These are phyloP conservation scores for Daldinia eschscholtzii DNA, from an alignment of 2,329 filamentous ascomycete species.

Conservation along the genomic window DNA sequence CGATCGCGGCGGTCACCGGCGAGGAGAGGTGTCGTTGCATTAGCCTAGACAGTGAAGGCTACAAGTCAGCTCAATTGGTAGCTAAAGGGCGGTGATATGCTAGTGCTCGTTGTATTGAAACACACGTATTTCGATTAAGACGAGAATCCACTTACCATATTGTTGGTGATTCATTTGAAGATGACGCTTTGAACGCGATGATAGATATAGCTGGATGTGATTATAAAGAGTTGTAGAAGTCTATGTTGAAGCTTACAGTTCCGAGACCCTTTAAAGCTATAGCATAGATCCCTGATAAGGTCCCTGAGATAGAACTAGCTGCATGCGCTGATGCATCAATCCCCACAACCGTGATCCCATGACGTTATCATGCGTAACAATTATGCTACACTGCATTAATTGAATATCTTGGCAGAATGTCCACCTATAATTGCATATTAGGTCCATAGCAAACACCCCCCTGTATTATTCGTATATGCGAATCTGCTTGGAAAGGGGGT, in stretches of 20 bases:
- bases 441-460: background rate
- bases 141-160: background rate
- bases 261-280: background rate
- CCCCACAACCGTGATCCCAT: slow-evolving; percentile 30
- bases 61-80: slow-evolving; percentile 20
- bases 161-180: background rate
- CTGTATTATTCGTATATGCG: background rate
- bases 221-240: background rate
- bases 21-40: slow-evolving; percentile 51
- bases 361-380: slow-evolving; percentile 37
- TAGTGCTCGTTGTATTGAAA: slow-evolving; percentile 4
- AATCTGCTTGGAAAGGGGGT: background rate
- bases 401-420: background rate
- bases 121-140: background rate
- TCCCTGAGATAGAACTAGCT: slow-evolving; percentile 26
- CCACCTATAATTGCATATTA: background rate
- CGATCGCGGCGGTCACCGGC: slow-evolving; percentile 46
- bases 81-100: slow-evolving; percentile 10
- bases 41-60: slow-evolving; percentile 41
- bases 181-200: background rate
- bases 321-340: slow-evolving; percentile 23
- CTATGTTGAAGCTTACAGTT: background rate
- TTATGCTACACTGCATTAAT: slow-evolving; percentile 8
- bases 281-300: background rate
- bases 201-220: background rate